These are phyloP conservation scores for Tolypocladium tundrense DNA, from an alignment of 2,329 filamentous ascomycete species.

Conservation along the genomic window DNA sequence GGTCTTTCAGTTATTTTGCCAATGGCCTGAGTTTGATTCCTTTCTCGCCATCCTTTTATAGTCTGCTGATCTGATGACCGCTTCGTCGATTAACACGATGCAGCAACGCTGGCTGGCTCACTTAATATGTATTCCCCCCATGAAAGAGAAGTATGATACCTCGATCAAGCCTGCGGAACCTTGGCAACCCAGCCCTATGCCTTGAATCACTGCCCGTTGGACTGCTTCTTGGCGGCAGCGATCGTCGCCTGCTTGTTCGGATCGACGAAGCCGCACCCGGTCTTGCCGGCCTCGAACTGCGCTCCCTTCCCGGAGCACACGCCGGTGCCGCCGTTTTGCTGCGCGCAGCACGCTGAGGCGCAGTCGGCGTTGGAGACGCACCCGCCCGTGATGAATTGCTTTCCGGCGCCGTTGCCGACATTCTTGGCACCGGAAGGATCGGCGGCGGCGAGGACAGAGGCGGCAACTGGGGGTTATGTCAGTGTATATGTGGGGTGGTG, in stretches of 20 bases:
- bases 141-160: too few relatives aligned
- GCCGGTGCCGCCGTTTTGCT: constrained; percentile 6
- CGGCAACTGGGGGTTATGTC: constrained; percentile 1
- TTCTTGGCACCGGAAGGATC: constrained; percentile 11
- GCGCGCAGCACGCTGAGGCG: constrained; percentile 19
- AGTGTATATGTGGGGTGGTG: background rate
- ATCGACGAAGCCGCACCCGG: constrained; percentile 18
- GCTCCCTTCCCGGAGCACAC: constrained; percentile 16
- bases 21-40: too few relatives aligned
- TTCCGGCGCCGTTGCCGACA: constrained; percentile 12
- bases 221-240: background rate
- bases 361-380: constrained; percentile 16
- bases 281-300: constrained; percentile 10
- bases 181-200: background rate
- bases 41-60: too few relatives aligned
- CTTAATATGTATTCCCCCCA: too few relatives aligned
- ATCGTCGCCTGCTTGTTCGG: background rate
- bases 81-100: too few relatives aligned
- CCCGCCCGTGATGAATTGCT: constrained; percentile 17
- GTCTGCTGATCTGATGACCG: too few relatives aligned
- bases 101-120: too few relatives aligned
- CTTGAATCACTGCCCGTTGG: background rate
- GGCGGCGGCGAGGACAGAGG: constrained; percentile 8
- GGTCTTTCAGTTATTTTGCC: too few relatives aligned
- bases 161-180: background rate